A percentile compares a stretch with the other conserved stretches of the same genome.
Evolutionary conservation across 805 yeast species (phyloP).

Genomic region (Wickerhamomyces queroliae): DNA sequence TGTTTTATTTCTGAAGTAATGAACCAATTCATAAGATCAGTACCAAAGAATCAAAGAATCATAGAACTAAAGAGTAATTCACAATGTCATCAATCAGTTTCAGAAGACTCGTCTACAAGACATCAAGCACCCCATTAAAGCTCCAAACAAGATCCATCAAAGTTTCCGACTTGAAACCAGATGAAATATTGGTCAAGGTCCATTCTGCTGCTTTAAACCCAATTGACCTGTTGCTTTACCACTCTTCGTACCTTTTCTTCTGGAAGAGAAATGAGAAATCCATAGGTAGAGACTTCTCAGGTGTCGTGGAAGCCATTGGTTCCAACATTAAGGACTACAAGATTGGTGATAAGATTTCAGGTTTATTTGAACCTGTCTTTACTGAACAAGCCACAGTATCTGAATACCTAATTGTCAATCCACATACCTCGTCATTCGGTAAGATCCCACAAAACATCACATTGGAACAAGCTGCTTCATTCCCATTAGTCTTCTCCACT

Average conservation of each 20-base stretch:
- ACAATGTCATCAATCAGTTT: too few species aligned
- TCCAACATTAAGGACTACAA: conserved; percentile 28
- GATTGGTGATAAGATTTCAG: conserved; percentile 54
- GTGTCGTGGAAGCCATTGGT: conserved; percentile 48
- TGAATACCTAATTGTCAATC: conserved; percentile 33
- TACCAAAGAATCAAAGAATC: too few species aligned
- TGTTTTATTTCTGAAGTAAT: too few species aligned
- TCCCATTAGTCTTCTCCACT: conserved; percentile 60
- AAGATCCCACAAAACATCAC: conserved; percentile 36
- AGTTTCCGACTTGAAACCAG: background rate
- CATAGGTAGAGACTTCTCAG: conserved; percentile 50
- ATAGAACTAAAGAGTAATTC: too few species aligned
- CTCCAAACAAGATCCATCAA: too few species aligned
- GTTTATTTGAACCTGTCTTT: conserved; percentile 25
- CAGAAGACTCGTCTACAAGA: too few species aligned
- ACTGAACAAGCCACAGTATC: conserved; percentile 34
- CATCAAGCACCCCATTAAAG: too few species aligned
- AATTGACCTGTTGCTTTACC: conserved; percentile 44
- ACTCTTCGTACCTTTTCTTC: conserved; percentile 14
- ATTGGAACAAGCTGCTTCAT: conserved; percentile 50
- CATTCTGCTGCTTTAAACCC: conserved; percentile 52
- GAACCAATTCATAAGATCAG: too few species aligned
- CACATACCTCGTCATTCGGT: conserved; percentile 22
- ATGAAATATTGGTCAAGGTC: conserved; percentile 40
- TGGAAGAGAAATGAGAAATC: conserved; percentile 21